Evolutionary conservation across 495 filamentous ascomycete genomes (phyloP), one percentile per base, ranked within the genome.

Genomic region (Penicillium samsonianum): DNA sequence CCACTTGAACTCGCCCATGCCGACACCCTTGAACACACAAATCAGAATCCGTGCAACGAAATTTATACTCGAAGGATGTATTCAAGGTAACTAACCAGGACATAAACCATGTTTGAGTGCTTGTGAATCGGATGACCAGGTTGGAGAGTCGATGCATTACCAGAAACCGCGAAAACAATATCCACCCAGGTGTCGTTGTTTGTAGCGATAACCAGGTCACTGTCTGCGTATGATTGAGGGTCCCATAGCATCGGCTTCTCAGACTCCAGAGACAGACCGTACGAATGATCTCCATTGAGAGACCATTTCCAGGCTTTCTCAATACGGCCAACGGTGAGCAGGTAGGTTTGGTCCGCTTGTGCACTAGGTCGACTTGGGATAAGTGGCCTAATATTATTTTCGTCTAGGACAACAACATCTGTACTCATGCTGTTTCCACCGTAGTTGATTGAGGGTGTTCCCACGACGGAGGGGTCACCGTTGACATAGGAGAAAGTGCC

Each of bases 51-150:
- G n/a, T n/a, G n/a, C n/a, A n/a, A n/a, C n/a, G n/a, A n/a, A n/a
- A n/a, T n/a, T n/a, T n/a, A n/a, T n/a, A n/a, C n/a, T n/a, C n/a
- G n/a, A n/a, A n/a, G n/a, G n/a, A n/a, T n/a, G n/a, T n/a, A n/a
- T n/a, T n/a, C n/a, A n/a, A n/a, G n/a, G n/a, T n/a, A n/a, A n/a
- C n/a, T n/a, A n/a, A n/a, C n/a, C n/a, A 82, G 72, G 22, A 75
- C 53, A 58, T 69, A 80, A 44, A 63, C 72, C 57, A 75, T 76
- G 65, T 74, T 82, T 47, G 71, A 72, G 65, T 83, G 80, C 63
- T 82, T 82, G 69, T 83, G 80, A 54, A 83, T 74, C 0, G 76
- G 73, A 55, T 83, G 80, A 35, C 72, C 61, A 3, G 64, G 61
- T 41, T 57, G 41, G 23, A 70, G 61, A 2, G 57, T 50, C 5